A percentile compares a stretch with the other conserved stretches of the same genome.
Conservation (phyloP, 2,329 filamentous ascomycete species). For the Bipolaris sorokiniana region DNA sequence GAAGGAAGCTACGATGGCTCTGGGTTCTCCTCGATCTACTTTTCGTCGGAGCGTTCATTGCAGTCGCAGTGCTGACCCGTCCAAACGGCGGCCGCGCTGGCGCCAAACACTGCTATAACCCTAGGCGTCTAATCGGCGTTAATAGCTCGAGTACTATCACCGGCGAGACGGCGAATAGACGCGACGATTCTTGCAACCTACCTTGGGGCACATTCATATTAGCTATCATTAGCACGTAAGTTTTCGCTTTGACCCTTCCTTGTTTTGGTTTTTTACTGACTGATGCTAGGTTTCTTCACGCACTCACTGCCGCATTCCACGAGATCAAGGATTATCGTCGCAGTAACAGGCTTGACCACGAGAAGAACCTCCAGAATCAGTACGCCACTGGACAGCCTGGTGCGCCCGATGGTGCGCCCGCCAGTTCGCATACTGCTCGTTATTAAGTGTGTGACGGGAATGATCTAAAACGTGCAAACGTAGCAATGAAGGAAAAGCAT, state of each 20-base stretch:
- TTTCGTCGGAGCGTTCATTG: constrained; percentile 53
- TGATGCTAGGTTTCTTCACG: constrained; percentile 50
- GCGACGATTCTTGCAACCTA: constrained; percentile 47
- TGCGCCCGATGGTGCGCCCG: neutral
- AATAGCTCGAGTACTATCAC: constrained; percentile 15
- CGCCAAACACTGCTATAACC: constrained; percentile 41
- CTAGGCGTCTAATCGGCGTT: constrained; percentile 9
- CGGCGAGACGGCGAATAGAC: constrained; percentile 21
- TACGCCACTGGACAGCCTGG: neutral
- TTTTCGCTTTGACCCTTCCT: constrained; percentile 9
- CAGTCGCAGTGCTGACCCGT: constrained; percentile 51
- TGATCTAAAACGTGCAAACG: neutral
- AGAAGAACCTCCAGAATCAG: constrained; percentile 17
- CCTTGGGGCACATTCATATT: constrained; percentile 55
- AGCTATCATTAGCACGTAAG: constrained; percentile 56
- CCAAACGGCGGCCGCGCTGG: constrained; percentile 46
- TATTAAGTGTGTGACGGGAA: neutral
- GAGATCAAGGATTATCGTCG: constrained; percentile 39
- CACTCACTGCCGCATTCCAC: constrained; percentile 53
- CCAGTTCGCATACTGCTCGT: neutral
- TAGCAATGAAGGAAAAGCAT: neutral
- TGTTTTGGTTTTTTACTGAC: neutral
- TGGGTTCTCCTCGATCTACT: constrained; percentile 49
- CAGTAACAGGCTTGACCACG: constrained; percentile 21
- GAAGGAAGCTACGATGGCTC: constrained; percentile 48